Conservation (phyloP, 495 filamentous ascomycete species). For the Baudoinia panamericana region DNA sequence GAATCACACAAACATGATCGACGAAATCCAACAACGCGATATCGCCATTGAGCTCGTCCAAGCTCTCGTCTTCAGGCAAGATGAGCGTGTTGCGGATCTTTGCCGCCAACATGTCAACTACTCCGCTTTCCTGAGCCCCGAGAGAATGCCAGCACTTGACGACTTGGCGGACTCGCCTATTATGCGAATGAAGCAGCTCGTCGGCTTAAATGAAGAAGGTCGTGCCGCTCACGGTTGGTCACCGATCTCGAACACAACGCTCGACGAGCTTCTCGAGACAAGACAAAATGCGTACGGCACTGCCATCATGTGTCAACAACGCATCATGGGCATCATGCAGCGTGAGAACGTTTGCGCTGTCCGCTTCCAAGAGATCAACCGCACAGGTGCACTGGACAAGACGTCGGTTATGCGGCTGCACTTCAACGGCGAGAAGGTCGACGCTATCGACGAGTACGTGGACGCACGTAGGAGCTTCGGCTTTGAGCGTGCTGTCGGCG, state of each 20-base stretch:
- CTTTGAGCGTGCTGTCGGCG: slow-evolving; percentile 6
- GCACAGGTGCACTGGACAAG: slow-evolving; percentile 7
- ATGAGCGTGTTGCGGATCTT: slow-evolving; percentile 7
- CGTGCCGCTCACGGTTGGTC: slow-evolving; percentile 9
- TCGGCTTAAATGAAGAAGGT: not conserved
- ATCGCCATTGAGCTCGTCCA: slow-evolving; percentile 6
- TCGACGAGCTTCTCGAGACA: slow-evolving; percentile 5
- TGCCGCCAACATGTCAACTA: slow-evolving; percentile 1
- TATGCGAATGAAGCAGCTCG: slow-evolving; percentile 12
- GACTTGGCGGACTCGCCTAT: slow-evolving; percentile 7
- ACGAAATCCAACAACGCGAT: slow-evolving; percentile 4
- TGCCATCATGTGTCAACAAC: slow-evolving; percentile 6
- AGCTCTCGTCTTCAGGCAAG: slow-evolving; percentile 11
- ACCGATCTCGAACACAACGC: slow-evolving; percentile 5
- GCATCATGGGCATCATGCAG: slow-evolving; percentile 11
- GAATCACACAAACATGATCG: slow-evolving; percentile 8
- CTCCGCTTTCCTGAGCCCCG: slow-evolving; percentile 5
- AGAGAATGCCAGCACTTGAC: slow-evolving; percentile 4
- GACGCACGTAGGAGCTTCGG: slow-evolving; percentile 6
- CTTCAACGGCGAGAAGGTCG: slow-evolving; percentile 6
- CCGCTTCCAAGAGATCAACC: slow-evolving; percentile 10
- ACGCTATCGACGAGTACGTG: slow-evolving; percentile 13
- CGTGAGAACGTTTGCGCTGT: slow-evolving; percentile 10
- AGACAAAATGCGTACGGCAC: slow-evolving; percentile 4
- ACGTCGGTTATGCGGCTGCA: slow-evolving; percentile 4